A percentile compares a stretch with the other conserved stretches of the same genome.
Evolutionary conservation across 1,284 basidiomycete species (phyloP).

Genomic region (Caloboletus firmus): DNA sequence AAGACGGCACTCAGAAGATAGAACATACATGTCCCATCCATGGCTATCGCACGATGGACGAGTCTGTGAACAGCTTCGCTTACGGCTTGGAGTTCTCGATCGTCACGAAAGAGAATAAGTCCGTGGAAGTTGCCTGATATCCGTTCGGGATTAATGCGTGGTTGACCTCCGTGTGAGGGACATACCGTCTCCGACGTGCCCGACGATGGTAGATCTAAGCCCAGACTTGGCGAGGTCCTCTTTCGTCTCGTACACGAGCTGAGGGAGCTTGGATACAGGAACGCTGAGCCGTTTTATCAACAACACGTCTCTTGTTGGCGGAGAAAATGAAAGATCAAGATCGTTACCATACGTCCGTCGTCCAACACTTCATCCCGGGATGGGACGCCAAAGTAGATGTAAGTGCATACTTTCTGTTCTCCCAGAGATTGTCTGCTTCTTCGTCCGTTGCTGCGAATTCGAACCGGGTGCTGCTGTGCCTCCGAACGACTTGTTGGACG

Average conservation of each 20-base stretch:
- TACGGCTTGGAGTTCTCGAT: constrained; percentile 57
- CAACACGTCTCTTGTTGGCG: constrained; percentile 5
- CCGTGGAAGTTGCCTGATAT: constrained; percentile 63
- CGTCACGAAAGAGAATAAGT: constrained; percentile 62
- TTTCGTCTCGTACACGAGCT: constrained; percentile 73
- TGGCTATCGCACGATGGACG: constrained; percentile 60
- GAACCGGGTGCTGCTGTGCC: constrained; percentile 69
- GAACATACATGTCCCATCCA: constrained; percentile 72
- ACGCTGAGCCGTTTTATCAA: constrained; percentile 50
- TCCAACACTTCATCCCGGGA: constrained; percentile 73
- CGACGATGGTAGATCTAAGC: constrained; percentile 72
- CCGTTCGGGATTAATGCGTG: constrained; percentile 16
- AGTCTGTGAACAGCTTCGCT: constrained; percentile 66
- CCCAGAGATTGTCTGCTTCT: constrained; percentile 84
- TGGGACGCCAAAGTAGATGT: constrained; percentile 69
- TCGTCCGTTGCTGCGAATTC: constrained; percentile 75
- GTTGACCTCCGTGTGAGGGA: constrained; percentile 22
- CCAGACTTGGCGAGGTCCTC: constrained; percentile 66
- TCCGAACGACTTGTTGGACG: constrained; percentile 61
- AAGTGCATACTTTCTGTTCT: constrained; percentile 83
- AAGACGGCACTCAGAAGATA: neutral
- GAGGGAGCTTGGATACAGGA: constrained; percentile 70
- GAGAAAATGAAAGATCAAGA: constrained; percentile 8
- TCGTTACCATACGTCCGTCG: constrained; percentile 80
- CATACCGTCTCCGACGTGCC: constrained; percentile 85